A percentile compares a stretch with the other conserved stretches of the same genome.
These are phyloP conservation scores for Ganoderma resinaceum DNA, from an alignment of 1,284 basidiomycete genomes.

Conservation along the genomic window DNA sequence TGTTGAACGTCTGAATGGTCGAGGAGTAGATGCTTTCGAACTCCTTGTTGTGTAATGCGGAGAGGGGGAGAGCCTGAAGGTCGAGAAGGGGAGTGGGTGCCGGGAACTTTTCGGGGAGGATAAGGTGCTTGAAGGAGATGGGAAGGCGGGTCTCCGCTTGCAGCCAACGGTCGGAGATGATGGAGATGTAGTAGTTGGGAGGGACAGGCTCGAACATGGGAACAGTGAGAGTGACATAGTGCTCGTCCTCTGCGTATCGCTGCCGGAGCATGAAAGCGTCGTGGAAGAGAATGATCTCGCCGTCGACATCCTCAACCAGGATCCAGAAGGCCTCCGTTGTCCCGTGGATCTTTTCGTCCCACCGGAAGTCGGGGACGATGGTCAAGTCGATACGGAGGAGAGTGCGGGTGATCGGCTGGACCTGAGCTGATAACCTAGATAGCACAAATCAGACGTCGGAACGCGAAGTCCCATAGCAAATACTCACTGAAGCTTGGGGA, in stretches of 20 bases:
- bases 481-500: slow-evolving; percentile 91
- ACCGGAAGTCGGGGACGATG: slow-evolving; percentile 95
- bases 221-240: slow-evolving; percentile 93
- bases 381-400: slow-evolving; percentile 89
- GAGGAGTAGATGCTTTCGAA: slow-evolving; percentile 88
- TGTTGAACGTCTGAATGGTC: slow-evolving; percentile 90
- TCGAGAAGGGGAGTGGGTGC: slow-evolving; percentile 93
- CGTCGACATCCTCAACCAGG: slow-evolving; percentile 96
- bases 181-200: slow-evolving; percentile 97
- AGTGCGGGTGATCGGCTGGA: slow-evolving; percentile 92
- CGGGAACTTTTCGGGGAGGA: slow-evolving; percentile 97
- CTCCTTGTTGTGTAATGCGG: slow-evolving; percentile 91
- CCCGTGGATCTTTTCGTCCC: slow-evolving; percentile 96
- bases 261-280: slow-evolving; percentile 93
- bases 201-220: slow-evolving; percentile 97
- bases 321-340: slow-evolving; percentile 91
- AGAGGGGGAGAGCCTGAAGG: slow-evolving; percentile 89
- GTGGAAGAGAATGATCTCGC: slow-evolving; percentile 94
- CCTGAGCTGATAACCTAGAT: slow-evolving; percentile 85
- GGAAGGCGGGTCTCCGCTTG: slow-evolving; percentile 95
- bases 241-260: slow-evolving; percentile 92
- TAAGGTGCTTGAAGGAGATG: slow-evolving; percentile 97
- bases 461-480: slow-evolving; percentile 1
- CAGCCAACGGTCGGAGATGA: slow-evolving; percentile 96
- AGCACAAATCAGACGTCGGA: background rate